Evolutionary conservation across 2,329 filamentous ascomycete genomes (phyloP).

Genomic region (Verticillium albo-atrum): DNA sequence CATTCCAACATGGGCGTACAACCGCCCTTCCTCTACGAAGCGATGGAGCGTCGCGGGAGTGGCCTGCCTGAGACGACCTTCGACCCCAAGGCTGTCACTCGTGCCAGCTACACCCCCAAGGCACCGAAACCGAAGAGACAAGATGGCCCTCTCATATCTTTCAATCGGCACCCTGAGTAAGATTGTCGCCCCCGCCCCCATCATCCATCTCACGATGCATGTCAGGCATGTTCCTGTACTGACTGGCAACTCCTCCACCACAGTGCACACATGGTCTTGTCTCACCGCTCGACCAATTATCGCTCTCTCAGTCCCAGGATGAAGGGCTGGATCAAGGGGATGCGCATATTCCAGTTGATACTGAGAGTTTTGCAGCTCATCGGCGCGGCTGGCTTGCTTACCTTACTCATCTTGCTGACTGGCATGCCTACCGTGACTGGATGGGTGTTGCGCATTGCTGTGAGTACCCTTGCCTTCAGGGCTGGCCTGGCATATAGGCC

Average conservation of each 20-base stretch:
- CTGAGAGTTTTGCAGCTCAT: slow-evolving; percentile 64
- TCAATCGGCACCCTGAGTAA: slow-evolving; percentile 86
- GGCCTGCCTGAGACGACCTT: slow-evolving; percentile 57
- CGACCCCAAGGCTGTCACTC: slow-evolving; percentile 81
- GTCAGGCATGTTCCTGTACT: neutral
- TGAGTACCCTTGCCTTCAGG: slow-evolving; percentile 50
- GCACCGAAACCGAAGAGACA: slow-evolving; percentile 55
- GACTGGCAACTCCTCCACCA: neutral
- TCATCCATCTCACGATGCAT: neutral
- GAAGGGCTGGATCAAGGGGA: slow-evolving; percentile 66
- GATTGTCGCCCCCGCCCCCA: slow-evolving; percentile 20
- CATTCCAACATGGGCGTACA: slow-evolving; percentile 22
- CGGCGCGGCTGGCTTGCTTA: slow-evolving; percentile 65
- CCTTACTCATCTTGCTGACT: slow-evolving; percentile 73
- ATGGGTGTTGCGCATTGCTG: slow-evolving; percentile 74
- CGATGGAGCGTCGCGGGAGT: slow-evolving; percentile 43
- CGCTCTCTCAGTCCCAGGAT: slow-evolving; percentile 64
- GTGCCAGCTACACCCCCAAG: slow-evolving; percentile 68
- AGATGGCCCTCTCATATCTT: slow-evolving; percentile 71
- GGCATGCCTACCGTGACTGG: slow-evolving; percentile 59
- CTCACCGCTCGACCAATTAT: slow-evolving; percentile 56
- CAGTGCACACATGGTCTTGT: slow-evolving; percentile 59
- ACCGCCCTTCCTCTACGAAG: slow-evolving; percentile 69
- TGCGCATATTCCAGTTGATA: slow-evolving; percentile 63
- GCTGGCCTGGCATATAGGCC: no score